Evolutionary conservation across 2,329 filamentous ascomycete species (phyloP), one percentile per base, ranked within the genome.

Genomic region (Botrytis porri): DNA sequence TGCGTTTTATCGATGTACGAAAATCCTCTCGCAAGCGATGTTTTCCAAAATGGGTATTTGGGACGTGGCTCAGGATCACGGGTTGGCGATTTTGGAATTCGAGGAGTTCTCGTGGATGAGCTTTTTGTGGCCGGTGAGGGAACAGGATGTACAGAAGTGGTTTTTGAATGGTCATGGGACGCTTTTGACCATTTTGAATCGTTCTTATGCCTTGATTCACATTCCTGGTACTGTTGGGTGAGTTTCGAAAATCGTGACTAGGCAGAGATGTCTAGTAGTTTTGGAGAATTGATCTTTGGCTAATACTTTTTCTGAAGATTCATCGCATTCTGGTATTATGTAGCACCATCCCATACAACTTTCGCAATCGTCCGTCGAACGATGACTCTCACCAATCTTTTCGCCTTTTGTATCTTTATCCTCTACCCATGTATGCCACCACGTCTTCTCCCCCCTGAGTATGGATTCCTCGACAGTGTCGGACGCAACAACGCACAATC

Each of bases 261-360:
- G 51, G 5, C 25, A 29, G 14, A 54, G 51, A n/a, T 54, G n/a
- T 29, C 51, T 29, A 9, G 51, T 57, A 14, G 5, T 2, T 54
- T 20, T 69, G 39, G 25, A 41, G 32, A 41, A 41, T 5, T 39
- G n/a, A 20, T 22, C 35, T 32, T 25, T 54, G 37, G 35, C 70
- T 72, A 32, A 72, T n/a, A 35, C 63, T 57, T 29, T 29, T 1
- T 25, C n/a, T 37, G 7, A 64, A 89, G 88, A 72, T 90, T 90
- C 79, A 87, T 90, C 70, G 88, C 86, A 61, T 90, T 87, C 85
- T 90, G 88, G 80, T 90, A 90, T 80, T 88, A 87, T 79, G 84
- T 86, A 60, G 87, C 88, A 5, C 85, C 86, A 6, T 85, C 82
- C 1, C 84, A 85, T 78, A 74, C 81, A 22, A 82, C 82, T 7